Evolutionary conservation across 2,329 filamentous ascomycete species (phyloP), one percentile per base, ranked within the genome.

Genomic region (Rugonectria rugulosa): DNA sequence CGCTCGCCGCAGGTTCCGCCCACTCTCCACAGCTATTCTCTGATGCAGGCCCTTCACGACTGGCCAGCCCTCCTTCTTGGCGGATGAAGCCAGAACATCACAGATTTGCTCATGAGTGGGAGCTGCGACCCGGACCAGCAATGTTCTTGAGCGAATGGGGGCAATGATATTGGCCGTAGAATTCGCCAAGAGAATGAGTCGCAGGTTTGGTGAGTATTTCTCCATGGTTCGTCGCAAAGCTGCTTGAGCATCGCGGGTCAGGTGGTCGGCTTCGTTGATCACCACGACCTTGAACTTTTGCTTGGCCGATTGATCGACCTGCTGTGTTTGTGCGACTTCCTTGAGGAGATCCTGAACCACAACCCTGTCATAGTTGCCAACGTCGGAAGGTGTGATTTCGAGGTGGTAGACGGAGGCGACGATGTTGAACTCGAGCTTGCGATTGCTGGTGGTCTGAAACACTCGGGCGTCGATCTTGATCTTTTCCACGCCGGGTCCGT

Each of bases 391-490:
- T 7, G 95, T 99, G 70, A 99, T 99, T 74, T 99, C 95, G 67
- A 99, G 88, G 75, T 99, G 95, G 77, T 99, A 99, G 61, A 97
- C 88, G 1, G 94, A 98, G 38, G 93, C 88, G 50, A 99, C 95
- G 62, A 99, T 96, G 78, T 97, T 99, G 84, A 99, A 99, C 77
- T 99, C 95, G 67, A 99, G 88, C 77, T 99, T 99, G 72, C 95
- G 92, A 75, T 97, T 98, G 70, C 89, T 90, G 19, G 87, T 93
- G 1, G 95, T 98, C 76, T 97, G 93, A 79, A 99, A 99, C 56
- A 97, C 90, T 62, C 95, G 90, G 11, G 92, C 91, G 72, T 99
- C 95, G 76, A 99, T 98, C 79, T 98, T 98, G 82, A 99, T 99
- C 82, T 97, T 98, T 72, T 99, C 96, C n/a, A 97, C 95, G 37